Evolutionary conservation across 2,329 filamentous ascomycete species (phyloP).

Genomic region (Fusarium euwallaceae): DNA sequence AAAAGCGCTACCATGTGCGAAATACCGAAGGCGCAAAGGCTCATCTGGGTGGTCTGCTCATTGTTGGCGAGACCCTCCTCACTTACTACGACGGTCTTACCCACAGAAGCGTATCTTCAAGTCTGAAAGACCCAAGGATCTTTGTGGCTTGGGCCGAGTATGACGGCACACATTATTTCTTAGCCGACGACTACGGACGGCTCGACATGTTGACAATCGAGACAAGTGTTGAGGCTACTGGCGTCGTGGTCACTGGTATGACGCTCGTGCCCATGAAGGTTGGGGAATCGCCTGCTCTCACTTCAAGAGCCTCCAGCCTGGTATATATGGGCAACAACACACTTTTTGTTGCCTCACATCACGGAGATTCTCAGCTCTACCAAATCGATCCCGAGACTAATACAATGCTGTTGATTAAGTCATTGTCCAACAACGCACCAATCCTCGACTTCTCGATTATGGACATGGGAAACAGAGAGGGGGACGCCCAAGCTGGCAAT

Average conservation of each 20-base stretch:
- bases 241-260: conserved; percentile 78
- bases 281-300: conserved; percentile 53
- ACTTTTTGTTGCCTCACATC: conserved; percentile 91
- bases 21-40: conserved; percentile 66
- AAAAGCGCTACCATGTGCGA: conserved; percentile 72
- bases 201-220: conserved; percentile 87
- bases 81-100: conserved; percentile 87
- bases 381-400: conserved; percentile 61
- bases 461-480: conserved; percentile 91
- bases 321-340: conserved; percentile 81
- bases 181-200: conserved; percentile 91
- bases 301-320: conserved; percentile 81
- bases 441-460: conserved; percentile 95
- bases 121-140: conserved; percentile 80
- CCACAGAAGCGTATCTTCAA: conserved; percentile 73
- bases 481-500: conserved; percentile 80
- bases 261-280: conserved; percentile 66
- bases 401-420: conserved; percentile 77
- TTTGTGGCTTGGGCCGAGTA: conserved; percentile 94
- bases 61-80: conserved; percentile 84
- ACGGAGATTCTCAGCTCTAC: conserved; percentile 90
- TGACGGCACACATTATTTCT: conserved; percentile 84
- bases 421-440: conserved; percentile 81
- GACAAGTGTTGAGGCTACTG: conserved; percentile 72
- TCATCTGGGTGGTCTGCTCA: conserved; percentile 77